A percentile compares a stretch with the other conserved stretches of the same genome.
phyloP scores from a whole-genome alignment of 2,329 filamentous ascomycete species.

The Clonostachys rosea region DNA sequence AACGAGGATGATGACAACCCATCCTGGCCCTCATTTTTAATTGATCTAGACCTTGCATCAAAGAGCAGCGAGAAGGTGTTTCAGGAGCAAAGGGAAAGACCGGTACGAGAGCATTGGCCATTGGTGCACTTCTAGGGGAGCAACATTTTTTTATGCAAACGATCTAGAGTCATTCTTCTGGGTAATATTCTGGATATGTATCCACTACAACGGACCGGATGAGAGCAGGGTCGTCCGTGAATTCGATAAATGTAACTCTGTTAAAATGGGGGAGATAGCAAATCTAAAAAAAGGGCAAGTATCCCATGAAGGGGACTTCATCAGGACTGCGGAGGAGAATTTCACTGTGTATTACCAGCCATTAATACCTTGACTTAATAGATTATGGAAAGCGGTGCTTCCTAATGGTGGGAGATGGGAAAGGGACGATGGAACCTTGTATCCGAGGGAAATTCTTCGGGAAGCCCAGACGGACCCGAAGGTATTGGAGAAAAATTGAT shows the following conservation, averaged over 20 bases:
- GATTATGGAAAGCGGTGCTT: no score
- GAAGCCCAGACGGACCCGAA: no score
- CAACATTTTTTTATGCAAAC: slow-evolving; percentile 37
- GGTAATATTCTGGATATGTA: slow-evolving; percentile 40
- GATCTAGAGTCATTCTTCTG: slow-evolving; percentile 44
- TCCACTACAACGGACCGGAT: slow-evolving; percentile 23
- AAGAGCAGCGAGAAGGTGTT: slow-evolving; percentile 14
- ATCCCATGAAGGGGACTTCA: slow-evolving; percentile 18
- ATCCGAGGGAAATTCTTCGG: no score
- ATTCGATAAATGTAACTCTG: slow-evolving; percentile 31
- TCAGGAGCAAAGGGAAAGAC: slow-evolving; percentile 34
- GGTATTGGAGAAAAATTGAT: no score
- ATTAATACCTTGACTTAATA: no score
- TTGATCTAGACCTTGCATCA: slow-evolving; percentile 34
- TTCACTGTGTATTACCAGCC: no score
- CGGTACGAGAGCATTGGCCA: slow-evolving; percentile 37
- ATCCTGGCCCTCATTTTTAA: slow-evolving; percentile 31
- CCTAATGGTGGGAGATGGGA: no score
- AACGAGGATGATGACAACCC: slow-evolving; percentile 33
- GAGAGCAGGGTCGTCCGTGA: slow-evolving; percentile 9
- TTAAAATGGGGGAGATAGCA: slow-evolving; percentile 13
- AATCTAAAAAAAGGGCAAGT: slow-evolving; percentile 11
- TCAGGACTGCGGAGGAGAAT: slow-evolving; percentile 11
- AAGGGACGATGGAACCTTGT: no score
- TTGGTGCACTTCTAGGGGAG: slow-evolving; percentile 32